These are phyloP conservation scores for Phytophthora brassicae DNA, from an alignment of 352 stramenopile genomes.

Conservation along the genomic window DNA sequence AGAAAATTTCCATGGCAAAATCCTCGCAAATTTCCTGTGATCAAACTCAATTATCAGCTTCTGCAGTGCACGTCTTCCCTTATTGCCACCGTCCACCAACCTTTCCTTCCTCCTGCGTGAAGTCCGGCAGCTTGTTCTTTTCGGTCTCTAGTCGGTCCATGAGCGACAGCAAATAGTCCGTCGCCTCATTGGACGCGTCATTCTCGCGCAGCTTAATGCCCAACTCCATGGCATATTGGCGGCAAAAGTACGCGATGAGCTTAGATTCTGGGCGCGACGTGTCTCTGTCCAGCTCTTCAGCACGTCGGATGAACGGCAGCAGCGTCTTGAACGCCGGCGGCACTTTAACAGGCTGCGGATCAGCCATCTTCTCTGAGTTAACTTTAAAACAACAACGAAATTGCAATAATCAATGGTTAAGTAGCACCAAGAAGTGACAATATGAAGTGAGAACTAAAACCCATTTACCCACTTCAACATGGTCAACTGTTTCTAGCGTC, in stretches of 20 bases:
- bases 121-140: conserved; percentile 88
- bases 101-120: conserved; percentile 91
- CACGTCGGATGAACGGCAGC: conserved; percentile 92
- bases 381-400: too few relatives aligned
- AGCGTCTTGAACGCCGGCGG: conserved; percentile 94
- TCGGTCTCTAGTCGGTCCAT: conserved; percentile 92
- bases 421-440: background rate
- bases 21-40: conserved; percentile 81
- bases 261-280: conserved; percentile 89
- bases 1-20: conserved; percentile 93
- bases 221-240: conserved; percentile 88
- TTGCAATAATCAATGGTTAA: too few relatives aligned
- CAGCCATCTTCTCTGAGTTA: too few relatives aligned
- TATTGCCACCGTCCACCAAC: conserved; percentile 33
- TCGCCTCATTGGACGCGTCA: conserved; percentile 75
- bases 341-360: conserved; percentile 71
- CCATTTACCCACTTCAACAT: conserved; percentile 10
- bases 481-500: conserved; percentile 3
- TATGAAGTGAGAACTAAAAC: conserved; percentile 13
- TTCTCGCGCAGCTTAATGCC: conserved; percentile 87
- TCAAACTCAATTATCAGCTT: background rate
- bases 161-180: conserved; percentile 87
- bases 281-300: conserved; percentile 95
- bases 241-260: conserved; percentile 95
- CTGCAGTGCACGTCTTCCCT: background rate